These are phyloP conservation scores for Cucurbitaria berberidis DNA, from an alignment of 2,329 filamentous ascomycete species.

Conservation along the genomic window DNA sequence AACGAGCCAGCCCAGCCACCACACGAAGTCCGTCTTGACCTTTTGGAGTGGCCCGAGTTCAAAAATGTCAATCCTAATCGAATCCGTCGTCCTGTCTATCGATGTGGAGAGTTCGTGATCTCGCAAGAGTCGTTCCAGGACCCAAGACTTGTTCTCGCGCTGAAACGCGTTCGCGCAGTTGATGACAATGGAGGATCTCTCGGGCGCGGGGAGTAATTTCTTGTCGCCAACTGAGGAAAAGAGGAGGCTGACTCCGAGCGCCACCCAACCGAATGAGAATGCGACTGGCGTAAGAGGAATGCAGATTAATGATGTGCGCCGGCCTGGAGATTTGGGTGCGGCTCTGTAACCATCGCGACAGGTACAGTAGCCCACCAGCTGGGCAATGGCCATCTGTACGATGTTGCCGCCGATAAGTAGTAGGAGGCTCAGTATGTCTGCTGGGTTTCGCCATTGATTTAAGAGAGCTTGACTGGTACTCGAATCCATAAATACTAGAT, in stretches of 20 bases:
- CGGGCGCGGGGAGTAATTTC: background rate
- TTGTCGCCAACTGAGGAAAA: background rate
- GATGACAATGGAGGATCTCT: background rate
- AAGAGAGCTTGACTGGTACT: too few species aligned
- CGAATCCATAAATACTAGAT: too few species aligned
- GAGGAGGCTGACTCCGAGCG: slow-evolving; percentile 28
- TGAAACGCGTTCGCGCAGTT: background rate
- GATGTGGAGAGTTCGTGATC: slow-evolving; percentile 5
- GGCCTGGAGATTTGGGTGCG: too few species aligned
- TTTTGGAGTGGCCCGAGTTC: too few species aligned
- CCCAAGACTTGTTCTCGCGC: background rate
- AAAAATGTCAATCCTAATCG: too few species aligned
- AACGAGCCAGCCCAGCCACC: background rate
- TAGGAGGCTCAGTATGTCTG: slow-evolving; percentile 11
- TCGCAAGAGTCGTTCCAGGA: background rate
- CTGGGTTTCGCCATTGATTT: slow-evolving; percentile 7
- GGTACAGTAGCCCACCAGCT: slow-evolving; percentile 40
- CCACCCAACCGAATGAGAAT: slow-evolving; percentile 52
- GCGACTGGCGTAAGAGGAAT: slow-evolving; percentile 44
- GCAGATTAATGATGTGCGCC: too few species aligned
- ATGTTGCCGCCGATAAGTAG: slow-evolving; percentile 43
- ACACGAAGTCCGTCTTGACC: too few species aligned
- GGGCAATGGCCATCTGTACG: slow-evolving; percentile 44
- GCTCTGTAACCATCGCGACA: too few species aligned
- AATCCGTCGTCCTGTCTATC: too few species aligned